These are phyloP conservation scores for Cryptococcus sp. DNA, from an alignment of 1,284 basidiomycete genomes.

Conservation along the genomic window DNA sequence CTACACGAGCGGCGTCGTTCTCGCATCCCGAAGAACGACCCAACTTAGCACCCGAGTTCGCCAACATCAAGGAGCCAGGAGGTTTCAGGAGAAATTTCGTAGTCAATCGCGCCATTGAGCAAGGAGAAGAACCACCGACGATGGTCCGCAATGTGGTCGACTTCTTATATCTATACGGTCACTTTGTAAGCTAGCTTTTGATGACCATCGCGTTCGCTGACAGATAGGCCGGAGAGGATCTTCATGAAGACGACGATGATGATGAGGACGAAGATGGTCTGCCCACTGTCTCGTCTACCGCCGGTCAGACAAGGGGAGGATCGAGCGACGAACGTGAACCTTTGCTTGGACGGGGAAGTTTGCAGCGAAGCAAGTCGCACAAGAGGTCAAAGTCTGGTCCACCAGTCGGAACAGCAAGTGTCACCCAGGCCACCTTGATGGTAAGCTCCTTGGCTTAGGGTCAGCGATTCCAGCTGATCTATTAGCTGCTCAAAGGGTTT, in stretches of 20 bases:
- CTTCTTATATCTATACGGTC: slow-evolving; percentile 86
- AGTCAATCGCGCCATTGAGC: slow-evolving; percentile 62
- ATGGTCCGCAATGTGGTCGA: slow-evolving; percentile 84
- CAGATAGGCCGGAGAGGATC: slow-evolving; percentile 80
- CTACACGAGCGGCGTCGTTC: slow-evolving; percentile 62
- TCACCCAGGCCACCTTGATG: slow-evolving; percentile 86
- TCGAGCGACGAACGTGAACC: slow-evolving; percentile 30
- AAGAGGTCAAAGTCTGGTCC: slow-evolving; percentile 54
- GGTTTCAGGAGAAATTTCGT: slow-evolving; percentile 88
- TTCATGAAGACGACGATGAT: slow-evolving; percentile 75
- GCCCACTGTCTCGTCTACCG: slow-evolving; percentile 41
- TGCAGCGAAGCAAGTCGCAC: slow-evolving; percentile 50
- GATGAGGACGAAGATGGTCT: slow-evolving; percentile 53
- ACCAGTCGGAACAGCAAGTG: slow-evolving; percentile 73
- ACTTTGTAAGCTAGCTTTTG: slow-evolving; percentile 65
- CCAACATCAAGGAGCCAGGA: slow-evolving; percentile 88
- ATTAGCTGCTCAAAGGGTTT: slow-evolving; percentile 84
- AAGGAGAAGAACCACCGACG: slow-evolving; percentile 59
- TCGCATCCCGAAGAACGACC: slow-evolving; percentile 57
- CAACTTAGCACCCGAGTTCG: slow-evolving; percentile 63
- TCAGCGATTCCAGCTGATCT: neutral
- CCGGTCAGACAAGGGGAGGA: slow-evolving; percentile 24
- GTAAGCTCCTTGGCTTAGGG: slow-evolving; percentile 56
- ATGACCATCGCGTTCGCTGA: slow-evolving; percentile 1
- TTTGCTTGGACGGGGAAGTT: slow-evolving; percentile 27